Evolutionary conservation across 257 asterid species (phyloP).

Genomic region (Leonotis leonurus): DNA sequence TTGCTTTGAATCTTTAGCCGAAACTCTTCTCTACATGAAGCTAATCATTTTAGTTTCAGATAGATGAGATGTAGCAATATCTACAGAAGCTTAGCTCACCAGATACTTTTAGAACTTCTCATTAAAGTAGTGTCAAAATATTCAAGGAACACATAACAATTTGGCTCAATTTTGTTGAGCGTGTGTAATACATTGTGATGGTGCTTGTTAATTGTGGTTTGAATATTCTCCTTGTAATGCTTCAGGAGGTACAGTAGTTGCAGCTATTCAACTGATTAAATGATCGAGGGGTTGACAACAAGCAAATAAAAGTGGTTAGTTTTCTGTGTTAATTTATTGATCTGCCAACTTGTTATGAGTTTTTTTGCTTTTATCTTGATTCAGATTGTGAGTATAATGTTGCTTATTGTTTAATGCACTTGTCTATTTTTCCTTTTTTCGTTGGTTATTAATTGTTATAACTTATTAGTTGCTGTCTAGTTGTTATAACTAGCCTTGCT

Average conservation of each 20-base stretch:
- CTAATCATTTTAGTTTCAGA: background rate
- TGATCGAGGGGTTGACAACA: slow-evolving; percentile 69
- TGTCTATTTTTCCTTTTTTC: background rate
- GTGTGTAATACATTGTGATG: no score
- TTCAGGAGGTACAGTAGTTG: slow-evolving; percentile 86
- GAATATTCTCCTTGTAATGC: slow-evolving; percentile 18
- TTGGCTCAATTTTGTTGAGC: no score
- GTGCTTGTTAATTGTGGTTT: slow-evolving; percentile 2
- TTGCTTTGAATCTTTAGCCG: background rate
- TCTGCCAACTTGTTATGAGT: no score
- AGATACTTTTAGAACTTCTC: background rate
- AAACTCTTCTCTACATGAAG: background rate
- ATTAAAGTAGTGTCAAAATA: background rate
- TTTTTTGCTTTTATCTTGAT: no score
- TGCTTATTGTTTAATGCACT: background rate
- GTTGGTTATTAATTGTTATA: slow-evolving; percentile 4
- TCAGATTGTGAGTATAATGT: background rate
- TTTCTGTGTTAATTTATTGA: slow-evolving; percentile 3
- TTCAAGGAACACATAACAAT: no score
- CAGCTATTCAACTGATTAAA: slow-evolving; percentile 77
- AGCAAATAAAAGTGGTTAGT: slow-evolving; percentile 86
- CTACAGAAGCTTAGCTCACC: background rate
- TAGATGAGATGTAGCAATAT: background rate
- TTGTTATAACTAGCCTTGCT: no score
- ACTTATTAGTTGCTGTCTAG: no score